Evolutionary conservation across 2,329 filamentous ascomycete genomes (phyloP), one percentile per base, ranked within the genome.

Genomic region (Cordyceps fumosorosea): DNA sequence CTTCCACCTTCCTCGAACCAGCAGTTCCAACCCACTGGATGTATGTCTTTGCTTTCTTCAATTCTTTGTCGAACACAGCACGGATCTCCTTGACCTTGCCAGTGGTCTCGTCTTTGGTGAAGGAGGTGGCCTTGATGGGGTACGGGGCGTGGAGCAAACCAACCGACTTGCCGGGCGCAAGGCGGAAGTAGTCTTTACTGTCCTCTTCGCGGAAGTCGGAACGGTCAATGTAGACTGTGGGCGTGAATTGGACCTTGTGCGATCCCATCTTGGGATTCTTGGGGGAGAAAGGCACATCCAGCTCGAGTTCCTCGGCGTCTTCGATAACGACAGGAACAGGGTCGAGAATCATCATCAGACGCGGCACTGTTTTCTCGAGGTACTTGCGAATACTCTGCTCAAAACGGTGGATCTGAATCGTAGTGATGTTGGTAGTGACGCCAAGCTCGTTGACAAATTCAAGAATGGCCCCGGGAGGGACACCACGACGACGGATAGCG

Each of bases 381-480:
- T 96, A 96, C 66, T 87, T 87, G 24, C 93, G 87, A 64, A 98
- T 86, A 0, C 86, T 87, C 71, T 93, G 87, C 70, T 98, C 93
- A 65, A 98, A 91, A n/a, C 89, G 87, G 62, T 82, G 77, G 53
- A 91, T 87, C 72, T 93, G 86, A 68, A 96, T 96, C 65, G 90
- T 86, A 3, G 89, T 89, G 58, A 85, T 84, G 45, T 88, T 83
- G 42, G 92, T 96, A 0, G 93, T 96, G 45, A 97, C 92, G 37
- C 93, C 93, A 22, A 97, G 85, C 74, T 96, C 92, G 67, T 91
- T 91, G 63, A 97, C 87, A 69, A 97, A 98, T 60, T 90, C 88
- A 63, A 96, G 84, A 64, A 97, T 89, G 1, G 92, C 93, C 26
- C 90, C 90, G 0, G 93, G 91, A 0, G 93, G 93, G 0, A 97